These are phyloP conservation scores for Golubevia sp. DNA, from an alignment of 1,284 basidiomycete species.

Conservation along the genomic window DNA sequence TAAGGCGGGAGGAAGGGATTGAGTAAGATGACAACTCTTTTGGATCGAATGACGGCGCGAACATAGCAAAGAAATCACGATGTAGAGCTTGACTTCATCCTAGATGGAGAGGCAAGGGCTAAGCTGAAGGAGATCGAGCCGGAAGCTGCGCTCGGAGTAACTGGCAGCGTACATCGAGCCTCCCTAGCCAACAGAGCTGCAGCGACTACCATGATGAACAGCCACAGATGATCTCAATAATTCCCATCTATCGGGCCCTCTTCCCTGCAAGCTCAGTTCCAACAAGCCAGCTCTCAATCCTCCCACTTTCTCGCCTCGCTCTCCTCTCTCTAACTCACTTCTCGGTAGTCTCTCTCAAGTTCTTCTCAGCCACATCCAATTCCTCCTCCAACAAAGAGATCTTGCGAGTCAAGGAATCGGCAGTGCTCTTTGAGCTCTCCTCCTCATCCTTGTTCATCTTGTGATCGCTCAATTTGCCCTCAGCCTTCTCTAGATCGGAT, in stretches of 20 bases:
- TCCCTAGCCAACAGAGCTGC: too few relatives aligned
- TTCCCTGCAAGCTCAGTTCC: too few relatives aligned
- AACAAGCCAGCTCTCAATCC: too few relatives aligned
- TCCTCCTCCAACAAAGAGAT: slow-evolving; percentile 92
- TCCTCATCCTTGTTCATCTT: slow-evolving; percentile 76
- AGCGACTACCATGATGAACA: too few relatives aligned
- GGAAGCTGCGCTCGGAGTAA: too few relatives aligned
- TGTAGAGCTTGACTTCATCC: too few relatives aligned
- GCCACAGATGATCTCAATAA: too few relatives aligned
- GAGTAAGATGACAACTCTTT: neutral
- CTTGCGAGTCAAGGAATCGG: slow-evolving; percentile 81
- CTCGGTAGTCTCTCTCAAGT: slow-evolving; percentile 93
- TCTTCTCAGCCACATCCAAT: slow-evolving; percentile 93
- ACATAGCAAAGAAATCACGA: neutral
- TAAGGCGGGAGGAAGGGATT: slow-evolving; percentile 20
- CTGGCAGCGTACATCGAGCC: too few relatives aligned
- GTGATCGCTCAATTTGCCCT: slow-evolving; percentile 73
- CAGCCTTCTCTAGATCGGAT: slow-evolving; percentile 75
- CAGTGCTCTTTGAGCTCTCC: slow-evolving; percentile 75
- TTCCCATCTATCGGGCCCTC: too few relatives aligned
- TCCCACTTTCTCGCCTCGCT: too few relatives aligned
- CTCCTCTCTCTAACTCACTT: slow-evolving; percentile 71
- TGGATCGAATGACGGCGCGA: neutral
- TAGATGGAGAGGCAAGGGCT: too few relatives aligned
- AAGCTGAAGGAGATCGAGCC: too few relatives aligned